Percentiles rank a stretch among this genome's conserved stretches.
These are phyloP conservation scores for Thelephora terrestris DNA, from an alignment of 1,284 basidiomycete genomes.

Conservation along the genomic window DNA sequence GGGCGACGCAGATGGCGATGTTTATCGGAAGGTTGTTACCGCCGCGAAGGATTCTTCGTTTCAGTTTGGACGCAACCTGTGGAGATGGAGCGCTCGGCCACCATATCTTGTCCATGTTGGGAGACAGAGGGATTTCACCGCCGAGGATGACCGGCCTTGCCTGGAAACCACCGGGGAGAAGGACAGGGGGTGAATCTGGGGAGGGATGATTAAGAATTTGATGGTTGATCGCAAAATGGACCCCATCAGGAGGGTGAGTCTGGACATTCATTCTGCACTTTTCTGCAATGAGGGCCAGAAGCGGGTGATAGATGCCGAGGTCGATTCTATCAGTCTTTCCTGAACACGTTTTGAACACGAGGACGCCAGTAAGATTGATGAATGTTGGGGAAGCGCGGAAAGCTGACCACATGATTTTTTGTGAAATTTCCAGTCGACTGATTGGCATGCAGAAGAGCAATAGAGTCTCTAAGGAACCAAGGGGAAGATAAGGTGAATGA, in stretches of 20 bases:
- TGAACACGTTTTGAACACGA: constrained; percentile 1
- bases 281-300: constrained; percentile 26
- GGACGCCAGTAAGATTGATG: background rate
- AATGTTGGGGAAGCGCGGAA: background rate
- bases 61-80: constrained; percentile 21
- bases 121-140: constrained; percentile 5
- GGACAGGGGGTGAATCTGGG: constrained; percentile 14
- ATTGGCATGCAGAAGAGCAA: constrained; percentile 29
- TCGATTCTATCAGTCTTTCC: constrained; percentile 27
- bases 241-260: constrained; percentile 9
- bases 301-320: constrained; percentile 27
- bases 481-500: background rate
- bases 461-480: constrained; percentile 20
- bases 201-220: constrained; percentile 27
- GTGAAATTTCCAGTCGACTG: constrained; percentile 25
- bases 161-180: constrained; percentile 22
- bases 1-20: constrained; percentile 22
- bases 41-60: constrained; percentile 24
- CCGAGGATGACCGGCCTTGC: constrained; percentile 27
- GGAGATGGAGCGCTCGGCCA: constrained; percentile 20
- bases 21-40: constrained; percentile 25
- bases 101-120: constrained; percentile 13
- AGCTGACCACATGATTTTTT: constrained; percentile 24
- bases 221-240: constrained; percentile 24
- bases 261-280: constrained; percentile 13